These are phyloP conservation scores for Botryococcus braunii DNA, from an alignment of 163 green algal species.

Conservation along the genomic window DNA sequence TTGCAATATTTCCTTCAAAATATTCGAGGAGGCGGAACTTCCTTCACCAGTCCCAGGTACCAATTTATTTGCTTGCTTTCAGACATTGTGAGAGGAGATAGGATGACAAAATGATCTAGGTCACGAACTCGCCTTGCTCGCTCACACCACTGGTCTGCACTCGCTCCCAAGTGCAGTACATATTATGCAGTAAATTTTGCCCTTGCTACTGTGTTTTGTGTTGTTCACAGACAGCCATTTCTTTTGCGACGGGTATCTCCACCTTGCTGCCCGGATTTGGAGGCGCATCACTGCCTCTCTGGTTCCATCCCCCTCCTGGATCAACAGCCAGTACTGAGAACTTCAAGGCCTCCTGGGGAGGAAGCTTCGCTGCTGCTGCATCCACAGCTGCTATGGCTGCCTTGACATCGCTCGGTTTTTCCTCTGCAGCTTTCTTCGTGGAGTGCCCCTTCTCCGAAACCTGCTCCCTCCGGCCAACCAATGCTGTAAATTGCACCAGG, in stretches of 20 bases:
- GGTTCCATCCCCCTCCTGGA: constrained; percentile 19
- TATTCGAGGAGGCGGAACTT: too few relatives aligned
- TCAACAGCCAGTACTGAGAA: constrained; percentile 41
- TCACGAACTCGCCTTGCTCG: neutral
- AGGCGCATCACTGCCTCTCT: constrained; percentile 33
- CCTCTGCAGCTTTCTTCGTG: constrained; percentile 10
- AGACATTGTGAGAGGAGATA: neutral
- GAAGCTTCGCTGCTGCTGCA: constrained; percentile 36
- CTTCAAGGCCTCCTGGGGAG: constrained; percentile 35
- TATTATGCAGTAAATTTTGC: neutral
- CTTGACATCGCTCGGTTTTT: constrained; percentile 15
- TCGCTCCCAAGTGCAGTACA: neutral
- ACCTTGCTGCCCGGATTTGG: constrained; percentile 47
- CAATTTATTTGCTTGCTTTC: too few relatives aligned
- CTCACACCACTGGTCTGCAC: neutral
- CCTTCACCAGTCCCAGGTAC: too few relatives aligned
- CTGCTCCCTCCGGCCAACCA: neutral
- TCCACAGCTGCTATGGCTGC: constrained; percentile 52
- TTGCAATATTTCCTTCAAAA: too few relatives aligned
- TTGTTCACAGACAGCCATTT: neutral
- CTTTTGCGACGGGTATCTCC: neutral
- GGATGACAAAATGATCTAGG: neutral
- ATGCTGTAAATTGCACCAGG: neutral
- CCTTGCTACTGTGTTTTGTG: neutral
- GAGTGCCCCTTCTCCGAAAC: neutral